A percentile compares a stretch with the other conserved stretches of the same genome.
These are phyloP conservation scores for Lactarius tabidus DNA, from an alignment of 768 basidiomycete genomes.

Conservation along the genomic window DNA sequence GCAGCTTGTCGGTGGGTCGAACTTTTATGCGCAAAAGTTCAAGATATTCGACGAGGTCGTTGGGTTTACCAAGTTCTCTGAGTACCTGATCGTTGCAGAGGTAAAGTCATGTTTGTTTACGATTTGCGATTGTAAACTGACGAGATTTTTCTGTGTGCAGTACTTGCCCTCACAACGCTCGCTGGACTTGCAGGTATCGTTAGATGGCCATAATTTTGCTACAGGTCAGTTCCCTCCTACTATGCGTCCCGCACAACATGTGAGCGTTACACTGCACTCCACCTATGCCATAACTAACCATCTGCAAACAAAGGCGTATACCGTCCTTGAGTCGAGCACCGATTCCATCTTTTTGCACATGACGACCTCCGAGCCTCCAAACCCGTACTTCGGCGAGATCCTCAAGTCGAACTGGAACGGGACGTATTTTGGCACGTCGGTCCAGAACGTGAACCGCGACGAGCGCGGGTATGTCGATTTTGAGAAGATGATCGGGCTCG, in stretches of 20 bases:
- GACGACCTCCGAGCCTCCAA: conserved; percentile 77
- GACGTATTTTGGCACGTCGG: conserved; percentile 87
- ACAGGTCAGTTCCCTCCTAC: conserved; percentile 85
- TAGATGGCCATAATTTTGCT: conserved; percentile 85
- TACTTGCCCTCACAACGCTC: conserved; percentile 50
- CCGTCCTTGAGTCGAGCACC: conserved; percentile 91
- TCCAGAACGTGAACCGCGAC: conserved; percentile 91
- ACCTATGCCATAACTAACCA: background rate
- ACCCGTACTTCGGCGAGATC: conserved; percentile 84
- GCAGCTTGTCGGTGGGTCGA: conserved; percentile 70
- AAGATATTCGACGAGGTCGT: conserved; percentile 84
- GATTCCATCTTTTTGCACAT: conserved; percentile 92
- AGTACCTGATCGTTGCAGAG: conserved; percentile 94
- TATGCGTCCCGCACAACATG: conserved; percentile 88
- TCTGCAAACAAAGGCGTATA: conserved; percentile 67
- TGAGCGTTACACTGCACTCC: conserved; percentile 38
- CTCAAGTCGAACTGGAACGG: conserved; percentile 98
- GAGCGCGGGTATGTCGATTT: conserved; percentile 88
- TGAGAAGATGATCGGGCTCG: conserved; percentile 94
- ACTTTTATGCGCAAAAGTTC: conserved; percentile 67
- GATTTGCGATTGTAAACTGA: background rate
- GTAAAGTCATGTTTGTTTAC: conserved; percentile 40
- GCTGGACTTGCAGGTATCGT: conserved; percentile 84
- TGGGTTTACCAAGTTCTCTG: conserved; percentile 95
- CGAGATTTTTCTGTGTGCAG: conserved; percentile 32